Conservation (phyloP, 2,329 filamentous ascomycete species). For the Colletotrichum neosansevieriae region DNA sequence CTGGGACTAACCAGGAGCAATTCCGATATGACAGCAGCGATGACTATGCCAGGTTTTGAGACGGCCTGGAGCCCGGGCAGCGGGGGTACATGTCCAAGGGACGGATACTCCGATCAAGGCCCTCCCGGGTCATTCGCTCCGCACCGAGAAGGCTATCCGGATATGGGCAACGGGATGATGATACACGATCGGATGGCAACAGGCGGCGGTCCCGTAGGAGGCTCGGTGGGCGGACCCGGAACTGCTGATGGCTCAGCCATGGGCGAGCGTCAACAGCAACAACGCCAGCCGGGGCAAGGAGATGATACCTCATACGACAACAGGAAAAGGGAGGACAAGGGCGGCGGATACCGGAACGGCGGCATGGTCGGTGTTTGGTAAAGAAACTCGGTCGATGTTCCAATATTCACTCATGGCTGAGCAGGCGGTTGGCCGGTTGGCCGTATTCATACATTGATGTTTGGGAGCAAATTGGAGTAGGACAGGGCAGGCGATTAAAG, state of each 20-base stretch:
- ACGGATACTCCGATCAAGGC: conserved; percentile 26
- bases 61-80: conserved; percentile 37
- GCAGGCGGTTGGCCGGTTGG: conserved; percentile 4
- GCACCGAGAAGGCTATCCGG: conserved; percentile 14
- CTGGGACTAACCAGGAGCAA: conserved; percentile 37
- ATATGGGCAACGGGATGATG: conserved; percentile 11
- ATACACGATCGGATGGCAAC: conserved; percentile 30
- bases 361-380: conserved; percentile 40
- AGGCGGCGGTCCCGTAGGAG: conserved; percentile 16
- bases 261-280: conserved; percentile 28
- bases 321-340: conserved; percentile 25
- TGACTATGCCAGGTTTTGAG: conserved; percentile 37
- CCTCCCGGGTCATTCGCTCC: conserved; percentile 5
- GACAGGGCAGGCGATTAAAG: conserved; percentile 7
- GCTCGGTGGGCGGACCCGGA: conserved; percentile 4
- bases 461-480: conserved; percentile 7
- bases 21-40: conserved; percentile 31
- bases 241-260: background rate
- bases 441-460: conserved; percentile 6
- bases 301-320: conserved; percentile 6
- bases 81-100: conserved; percentile 28
- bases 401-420: background rate
- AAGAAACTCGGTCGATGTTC: conserved; percentile 4
- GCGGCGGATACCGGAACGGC: conserved; percentile 30
- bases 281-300: conserved; percentile 8